phyloP scores from a whole-genome alignment of 164 flowering plant species.

The Santalum album region DNA sequence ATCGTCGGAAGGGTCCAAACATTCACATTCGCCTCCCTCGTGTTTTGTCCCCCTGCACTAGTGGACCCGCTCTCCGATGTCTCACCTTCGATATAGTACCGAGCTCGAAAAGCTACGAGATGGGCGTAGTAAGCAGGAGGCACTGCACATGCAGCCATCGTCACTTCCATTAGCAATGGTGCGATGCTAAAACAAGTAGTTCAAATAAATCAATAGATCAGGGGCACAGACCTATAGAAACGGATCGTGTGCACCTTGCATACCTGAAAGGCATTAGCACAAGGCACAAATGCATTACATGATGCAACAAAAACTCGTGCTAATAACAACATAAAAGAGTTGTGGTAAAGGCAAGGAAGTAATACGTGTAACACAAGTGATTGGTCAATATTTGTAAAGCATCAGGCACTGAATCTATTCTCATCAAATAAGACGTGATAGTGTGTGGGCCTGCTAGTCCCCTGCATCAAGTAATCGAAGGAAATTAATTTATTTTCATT shows the following conservation, averaged over 20 bases:
- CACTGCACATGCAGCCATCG: constrained; percentile 35
- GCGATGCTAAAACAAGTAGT: not conserved
- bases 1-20: constrained; percentile 37
- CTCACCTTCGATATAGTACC: constrained; percentile 52
- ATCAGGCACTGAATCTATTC: constrained; percentile 59
- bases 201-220: too few species aligned
- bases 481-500: not conserved
- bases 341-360: not conserved
- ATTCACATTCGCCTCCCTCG: constrained; percentile 7
- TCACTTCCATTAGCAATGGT: not conserved
- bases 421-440: constrained; percentile 81
- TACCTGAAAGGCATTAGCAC: constrained; percentile 46
- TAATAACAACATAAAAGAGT: too few species aligned
- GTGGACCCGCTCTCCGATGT: constrained; percentile 33
- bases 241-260: constrained; percentile 83
- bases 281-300: too few species aligned
- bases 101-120: constrained; percentile 65
- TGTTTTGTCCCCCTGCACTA: constrained; percentile 10
- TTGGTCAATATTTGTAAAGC: constrained; percentile 51
- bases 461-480: constrained; percentile 29
- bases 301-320: too few species aligned
- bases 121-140: constrained; percentile 92
- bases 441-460: constrained; percentile 73
- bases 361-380: constrained; percentile 70
- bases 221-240: constrained; percentile 64